Evolutionary conservation across 2,329 filamentous ascomycete species (phyloP), one percentile per base, ranked within the genome.

Genomic region (Sarocladiaceae sp.): DNA sequence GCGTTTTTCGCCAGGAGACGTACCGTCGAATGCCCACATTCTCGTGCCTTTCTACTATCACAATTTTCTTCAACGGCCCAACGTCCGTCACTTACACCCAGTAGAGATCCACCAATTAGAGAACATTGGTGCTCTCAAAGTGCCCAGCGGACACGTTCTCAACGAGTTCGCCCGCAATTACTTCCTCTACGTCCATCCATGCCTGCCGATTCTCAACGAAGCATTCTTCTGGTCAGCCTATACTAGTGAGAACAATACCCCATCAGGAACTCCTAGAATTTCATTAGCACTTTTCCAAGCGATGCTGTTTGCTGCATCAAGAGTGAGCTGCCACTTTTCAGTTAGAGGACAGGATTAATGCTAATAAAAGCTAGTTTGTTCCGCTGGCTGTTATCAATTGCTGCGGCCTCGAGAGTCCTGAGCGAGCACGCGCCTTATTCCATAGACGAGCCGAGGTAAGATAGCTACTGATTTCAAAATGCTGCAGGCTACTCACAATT

Each of bases 121-220:
- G 15, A 15, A 48, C 23, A 5, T 17, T 18, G 25, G 29, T 39
- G 11, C 39, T 37, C n/a, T 37, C 8, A 37, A 29, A 15, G 35
- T 55, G 8, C 53, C 53, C 6, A 51, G 17, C 13, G 18, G 40
- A 12, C 37, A 44, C 3, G 18, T 51, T 23, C 39, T 55, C 5
- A 26, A 53, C 31, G 51, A 53, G n/a, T 52, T 55, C 33, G 11
- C 53, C 15, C 25, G 46, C 17, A 42, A 55, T 22, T 55, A 55
- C 37, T 55, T 55, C 33, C 50, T 50, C 22, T 51, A 53, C 25
- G 51, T 55, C 17, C 53, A 55, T 23, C 53, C 53, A 11, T 33
- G 33, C 11, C 37, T 53, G 13, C 53, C 53, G 4, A 18, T 55
- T 20, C n/a, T 55, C 26, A 40, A 55, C 23, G 53, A 55, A 35